Evolutionary conservation across 441 rosid species (phyloP), one percentile per base, ranked within the genome.

Genomic region (Erodium texanum): DNA sequence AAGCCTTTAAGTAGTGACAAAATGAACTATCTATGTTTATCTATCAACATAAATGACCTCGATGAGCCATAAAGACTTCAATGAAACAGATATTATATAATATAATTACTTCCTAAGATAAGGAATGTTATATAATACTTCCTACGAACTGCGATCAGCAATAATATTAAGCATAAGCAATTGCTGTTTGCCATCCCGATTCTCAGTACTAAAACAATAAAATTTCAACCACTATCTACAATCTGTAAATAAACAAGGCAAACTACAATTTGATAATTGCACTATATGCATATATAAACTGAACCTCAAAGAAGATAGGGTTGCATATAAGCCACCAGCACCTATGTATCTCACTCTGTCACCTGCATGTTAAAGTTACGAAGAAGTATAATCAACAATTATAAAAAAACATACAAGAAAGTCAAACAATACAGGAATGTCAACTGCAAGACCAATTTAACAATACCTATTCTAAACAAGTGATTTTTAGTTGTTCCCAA

Each of bases 341-440:
- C 89, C 93, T 56, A 86, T 77, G 77, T 75, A 87, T 83, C 82
- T 87, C 52, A 95, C 99, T 71, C 98, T 86, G 75, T 95, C 98
- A 76, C 99, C 98, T 95, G 84, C 76, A 84, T 76, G 41, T 36
- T 63, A 70, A 27, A 73, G 10, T 23, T 32, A 43, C 52, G 68
- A 34, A 14, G 11, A 22, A 59, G 7, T 68, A 78, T 23, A 50
- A 65, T 70, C 54, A 62, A 19, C 56, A 56, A 62, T 20, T 24
- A 24, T 65, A 67, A 24, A 56, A 58, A 16, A 8, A 12, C 3
- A 15, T 45, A 3, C 12, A 43, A 65, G 65, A 7, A 34, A 5
- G 41, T 64, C 38, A 70, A 59, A 22, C 34, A 66, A 52, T 14
- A 7, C 22, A 10, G 32, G 27, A 58, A 58, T 58, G 24, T 2